Conservation (phyloP, 257 asterid genomes). For the Prunella vulgaris region DNA sequence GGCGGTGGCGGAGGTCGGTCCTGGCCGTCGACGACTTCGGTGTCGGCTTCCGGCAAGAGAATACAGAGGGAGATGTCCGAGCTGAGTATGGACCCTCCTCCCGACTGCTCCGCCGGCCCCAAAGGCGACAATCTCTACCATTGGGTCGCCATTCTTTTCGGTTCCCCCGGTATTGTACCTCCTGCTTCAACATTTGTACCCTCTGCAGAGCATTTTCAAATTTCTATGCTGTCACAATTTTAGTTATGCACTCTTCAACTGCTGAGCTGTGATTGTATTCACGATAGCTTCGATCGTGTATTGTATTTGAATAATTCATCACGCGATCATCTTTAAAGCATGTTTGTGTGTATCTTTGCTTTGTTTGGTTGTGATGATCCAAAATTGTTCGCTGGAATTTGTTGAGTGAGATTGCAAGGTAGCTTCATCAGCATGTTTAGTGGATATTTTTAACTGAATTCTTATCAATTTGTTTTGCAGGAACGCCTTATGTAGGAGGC, state of each 20-base stretch:
- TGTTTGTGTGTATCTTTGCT: neutral
- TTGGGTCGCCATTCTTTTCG: constrained; percentile 93
- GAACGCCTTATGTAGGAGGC: constrained; percentile 94
- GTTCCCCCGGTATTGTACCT: constrained; percentile 61
- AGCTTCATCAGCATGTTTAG: neutral
- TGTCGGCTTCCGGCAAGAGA: constrained; percentile 80
- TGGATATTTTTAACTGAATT: constrained; percentile 3
- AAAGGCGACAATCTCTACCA: constrained; percentile 97
- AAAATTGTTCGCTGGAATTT: neutral
- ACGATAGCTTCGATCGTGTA: neutral
- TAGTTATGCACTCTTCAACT: neutral
- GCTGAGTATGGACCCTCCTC: constrained; percentile 72
- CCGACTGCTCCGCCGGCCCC: constrained; percentile 91
- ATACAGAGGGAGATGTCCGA: constrained; percentile 89
- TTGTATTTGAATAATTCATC: neutral
- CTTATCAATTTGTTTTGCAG: constrained; percentile 35
- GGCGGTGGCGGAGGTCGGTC: constrained; percentile 67
- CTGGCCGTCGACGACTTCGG: constrained; percentile 88
- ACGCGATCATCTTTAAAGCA: neutral
- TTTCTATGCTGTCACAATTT: neutral
- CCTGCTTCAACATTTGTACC: neutral
- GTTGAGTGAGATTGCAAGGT: neutral
- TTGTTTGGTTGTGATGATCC: neutral
- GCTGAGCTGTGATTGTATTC: neutral
- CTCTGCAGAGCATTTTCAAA: neutral